Evolutionary conservation across 257 asterid species (phyloP).

Genomic region (Coffea canephora): DNA sequence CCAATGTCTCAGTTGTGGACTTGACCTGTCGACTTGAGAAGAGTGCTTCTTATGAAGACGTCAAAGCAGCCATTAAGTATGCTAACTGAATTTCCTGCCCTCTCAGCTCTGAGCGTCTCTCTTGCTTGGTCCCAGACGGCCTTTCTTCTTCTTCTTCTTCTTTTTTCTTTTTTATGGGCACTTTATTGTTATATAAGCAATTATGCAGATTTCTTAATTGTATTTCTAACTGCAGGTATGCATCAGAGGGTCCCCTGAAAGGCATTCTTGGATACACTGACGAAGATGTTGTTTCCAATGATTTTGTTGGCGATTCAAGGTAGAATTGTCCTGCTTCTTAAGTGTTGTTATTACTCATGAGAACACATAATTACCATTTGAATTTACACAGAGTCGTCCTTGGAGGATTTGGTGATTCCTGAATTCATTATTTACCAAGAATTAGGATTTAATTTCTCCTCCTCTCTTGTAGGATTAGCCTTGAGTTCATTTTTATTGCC

Average conservation of each 20-base stretch:
- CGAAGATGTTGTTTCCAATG: constrained; percentile 97
- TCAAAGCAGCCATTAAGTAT: constrained; percentile 88
- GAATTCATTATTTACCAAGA: neutral
- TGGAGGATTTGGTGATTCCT: neutral
- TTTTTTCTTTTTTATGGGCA: neutral
- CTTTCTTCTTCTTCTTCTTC: neutral
- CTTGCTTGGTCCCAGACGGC: neutral
- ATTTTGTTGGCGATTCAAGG: constrained; percentile 96
- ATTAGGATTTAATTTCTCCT: neutral
- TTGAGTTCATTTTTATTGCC: neutral
- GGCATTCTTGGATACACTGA: constrained; percentile 99
- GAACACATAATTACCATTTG: neutral
- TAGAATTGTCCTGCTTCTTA: constrained; percentile 22
- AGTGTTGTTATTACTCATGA: neutral
- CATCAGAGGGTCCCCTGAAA: constrained; percentile 82
- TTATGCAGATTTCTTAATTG: neutral
- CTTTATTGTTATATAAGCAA: neutral
- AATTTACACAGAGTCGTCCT: neutral
- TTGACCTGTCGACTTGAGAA: constrained; percentile 89
- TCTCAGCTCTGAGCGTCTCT: neutral
- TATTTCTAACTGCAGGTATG: constrained; percentile 50
- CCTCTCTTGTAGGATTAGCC: neutral
- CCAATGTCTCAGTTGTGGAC: constrained; percentile 97
- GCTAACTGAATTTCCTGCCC: constrained; percentile 2
- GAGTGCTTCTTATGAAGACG: constrained; percentile 91